Base-by-base conservation (phyloP, 139 green algal genomes). In the Spirogloea muscicola region DNA sequence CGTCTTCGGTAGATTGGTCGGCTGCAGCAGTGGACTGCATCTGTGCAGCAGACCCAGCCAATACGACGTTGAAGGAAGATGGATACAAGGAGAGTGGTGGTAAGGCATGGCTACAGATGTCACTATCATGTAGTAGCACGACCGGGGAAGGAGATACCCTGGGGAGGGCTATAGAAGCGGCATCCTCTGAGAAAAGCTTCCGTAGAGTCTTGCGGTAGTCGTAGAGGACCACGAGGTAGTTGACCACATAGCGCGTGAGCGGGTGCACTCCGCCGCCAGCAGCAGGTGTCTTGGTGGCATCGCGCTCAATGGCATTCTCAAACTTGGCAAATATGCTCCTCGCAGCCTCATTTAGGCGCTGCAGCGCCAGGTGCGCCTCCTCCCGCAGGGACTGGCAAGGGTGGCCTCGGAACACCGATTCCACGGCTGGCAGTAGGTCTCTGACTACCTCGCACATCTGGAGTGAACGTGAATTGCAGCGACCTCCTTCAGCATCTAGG, bases 161-260 rank as follows among this genome's bases (percentile, higher is more conserved):
- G 1, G 65, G 65, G 25, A 74, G 43, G 21, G 49, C 18, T 4
- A 74, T n/a, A 3, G 16, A 25, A 5, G 65, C 40, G 21, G 43
- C 65, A 27, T 29, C 16, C 5, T 36, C 34, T 21, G 10, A 29
- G 36, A 67, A 74, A 4, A 74, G 33, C 38, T 74, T 39, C 2
- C 27, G 36, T 13, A 76, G n/a, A 3, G 67, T 76, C 16, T 36
- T 42, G 7, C 67, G 7, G 58, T 76, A 76, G 10, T 76, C 67
- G 52, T 69, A 68, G 25, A 76, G 67, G 18, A 76, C 18, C 41
- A 43, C 33, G 7, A 76, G 49, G 40, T 76, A 76, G 49, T 76
- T 76, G n/a, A 76, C 67, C 1, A 76, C 67, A 33, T 76, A 76
- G 55, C 67, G 25, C 7, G 67, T 76, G 38, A 76, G 58, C 4